Conservation (phyloP, 1,284 basidiomycete species). For the Apiotrichum montevideense region DNA sequence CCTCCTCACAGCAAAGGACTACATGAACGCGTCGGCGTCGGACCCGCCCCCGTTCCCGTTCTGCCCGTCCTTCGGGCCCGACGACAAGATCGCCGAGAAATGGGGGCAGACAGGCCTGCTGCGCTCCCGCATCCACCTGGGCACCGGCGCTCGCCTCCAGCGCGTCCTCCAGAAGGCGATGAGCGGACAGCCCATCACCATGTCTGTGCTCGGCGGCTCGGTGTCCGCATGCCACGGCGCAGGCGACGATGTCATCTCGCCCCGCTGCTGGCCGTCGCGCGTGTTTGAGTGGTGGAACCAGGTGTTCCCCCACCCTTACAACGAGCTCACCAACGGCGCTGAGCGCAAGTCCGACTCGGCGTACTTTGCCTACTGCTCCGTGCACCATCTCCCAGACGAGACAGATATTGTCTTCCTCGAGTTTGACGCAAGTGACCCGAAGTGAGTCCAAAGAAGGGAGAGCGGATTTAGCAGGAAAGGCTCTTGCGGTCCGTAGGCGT, state of each 20-base stretch:
- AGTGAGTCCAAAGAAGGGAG: constrained; percentile 52
- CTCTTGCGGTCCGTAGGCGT: no score
- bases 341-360: constrained; percentile 79
- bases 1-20: constrained; percentile 30
- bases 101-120: constrained; percentile 69
- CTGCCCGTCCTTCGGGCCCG: constrained; percentile 77
- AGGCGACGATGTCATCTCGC: constrained; percentile 79
- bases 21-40: constrained; percentile 48
- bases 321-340: constrained; percentile 93
- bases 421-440: constrained; percentile 78
- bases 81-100: constrained; percentile 67
- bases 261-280: constrained; percentile 78
- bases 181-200: constrained; percentile 78
- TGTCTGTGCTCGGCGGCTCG: constrained; percentile 83
- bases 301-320: constrained; percentile 88
- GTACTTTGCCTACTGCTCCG: constrained; percentile 87
- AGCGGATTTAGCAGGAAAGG: no score
- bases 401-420: constrained; percentile 90
- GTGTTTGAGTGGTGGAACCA: constrained; percentile 95
- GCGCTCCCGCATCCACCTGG: constrained; percentile 71
- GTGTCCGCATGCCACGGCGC: constrained; percentile 90
- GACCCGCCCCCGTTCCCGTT: constrained; percentile 76
- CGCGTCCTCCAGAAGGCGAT: constrained; percentile 77
- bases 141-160: constrained; percentile 74
- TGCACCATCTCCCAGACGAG: constrained; percentile 82